Evolutionary conservation across 768 basidiomycete genomes (phyloP).

Genomic region (Chalciporus piperatus): DNA sequence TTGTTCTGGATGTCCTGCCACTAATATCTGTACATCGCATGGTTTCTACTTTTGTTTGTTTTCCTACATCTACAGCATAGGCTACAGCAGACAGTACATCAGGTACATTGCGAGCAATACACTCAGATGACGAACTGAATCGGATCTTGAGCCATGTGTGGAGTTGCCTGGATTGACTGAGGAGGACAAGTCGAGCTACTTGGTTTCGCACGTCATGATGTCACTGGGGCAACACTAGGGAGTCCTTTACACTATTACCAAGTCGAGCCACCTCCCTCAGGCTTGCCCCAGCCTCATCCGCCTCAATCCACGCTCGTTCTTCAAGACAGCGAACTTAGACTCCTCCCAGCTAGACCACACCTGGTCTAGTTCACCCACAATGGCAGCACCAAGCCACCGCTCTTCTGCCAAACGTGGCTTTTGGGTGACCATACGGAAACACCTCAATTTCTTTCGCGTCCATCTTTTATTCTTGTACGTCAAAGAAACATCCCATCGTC

Average conservation of each 20-base stretch:
- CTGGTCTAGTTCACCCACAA: neutral
- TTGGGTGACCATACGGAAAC: conserved; percentile 32
- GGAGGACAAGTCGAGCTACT: no score
- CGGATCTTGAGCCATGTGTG: no score
- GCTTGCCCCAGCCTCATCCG: no score
- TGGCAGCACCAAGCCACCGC: neutral
- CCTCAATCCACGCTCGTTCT: no score
- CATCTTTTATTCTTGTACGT: conserved; percentile 63
- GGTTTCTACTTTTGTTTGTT: conserved; percentile 16
- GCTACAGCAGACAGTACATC: conserved; percentile 23
- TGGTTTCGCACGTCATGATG: no score
- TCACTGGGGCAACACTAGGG: no score
- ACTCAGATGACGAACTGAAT: conserved; percentile 17
- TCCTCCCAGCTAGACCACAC: neutral
- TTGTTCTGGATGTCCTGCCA: conserved; percentile 25
- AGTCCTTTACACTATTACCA: no score
- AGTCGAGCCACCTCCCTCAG: no score
- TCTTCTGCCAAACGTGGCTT: conserved; percentile 4
- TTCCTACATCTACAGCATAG: conserved; percentile 22
- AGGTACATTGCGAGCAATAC: conserved; percentile 22
- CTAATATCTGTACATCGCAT: conserved; percentile 30
- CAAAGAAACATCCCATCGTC: neutral
- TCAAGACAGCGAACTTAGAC: no score
- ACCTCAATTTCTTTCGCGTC: conserved; percentile 67
- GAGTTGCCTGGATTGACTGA: no score